Base-by-base conservation (phyloP, 768 basidiomycete genomes). In the Leccinum rimulosum region DNA sequence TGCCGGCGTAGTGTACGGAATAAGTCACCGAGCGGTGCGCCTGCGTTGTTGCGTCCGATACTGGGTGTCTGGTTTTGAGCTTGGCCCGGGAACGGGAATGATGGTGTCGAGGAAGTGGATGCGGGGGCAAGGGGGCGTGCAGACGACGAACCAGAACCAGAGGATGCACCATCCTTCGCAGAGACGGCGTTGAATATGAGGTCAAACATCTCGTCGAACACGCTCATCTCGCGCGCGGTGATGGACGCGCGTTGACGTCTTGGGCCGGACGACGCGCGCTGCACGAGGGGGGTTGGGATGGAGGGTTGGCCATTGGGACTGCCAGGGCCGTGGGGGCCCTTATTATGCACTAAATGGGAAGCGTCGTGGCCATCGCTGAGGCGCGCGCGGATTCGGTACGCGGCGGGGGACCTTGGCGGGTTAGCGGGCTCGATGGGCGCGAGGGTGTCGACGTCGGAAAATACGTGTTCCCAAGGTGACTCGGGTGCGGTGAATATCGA, bases 191-290 rank as follows among this genome's bases (percentile, higher is more conserved):
- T 76, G 68, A 91, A 89, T 38, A 91, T 84, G 73, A 87, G 72
- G 64, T 84, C 79, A 64, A 91, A 89, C 82, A 91, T 87, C 31
- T 86, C 84, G 65, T 88, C 82, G 63, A 92, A 87, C 4, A 82
- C 83, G 58, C 68, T 79, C 58, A 80, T 78, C 74, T 92, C 91
- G 49, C 81, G 80, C 0, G 84, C 84, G 0, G 88, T 89, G 80
- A 91, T 84, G 19, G 83, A 75, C 61, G 87, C 85, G 28, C 79
- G 79, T 40, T 79, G 78, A 7, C 66, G 61, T 45, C 38, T 56
- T 36, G 61, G 35, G 3, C 25, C 49, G 3, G 66, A 63, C 12
- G 59, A 53, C 40, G 40, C 40, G n/a, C 64, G 65, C 33, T 56
- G 63, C 1, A 66, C 2, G 35, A 65, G 38, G 30, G 19, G 25